phyloP scores from a whole-genome alignment of 2,329 filamentous ascomycete genomes.

The Colletotrichum sp. region DNA sequence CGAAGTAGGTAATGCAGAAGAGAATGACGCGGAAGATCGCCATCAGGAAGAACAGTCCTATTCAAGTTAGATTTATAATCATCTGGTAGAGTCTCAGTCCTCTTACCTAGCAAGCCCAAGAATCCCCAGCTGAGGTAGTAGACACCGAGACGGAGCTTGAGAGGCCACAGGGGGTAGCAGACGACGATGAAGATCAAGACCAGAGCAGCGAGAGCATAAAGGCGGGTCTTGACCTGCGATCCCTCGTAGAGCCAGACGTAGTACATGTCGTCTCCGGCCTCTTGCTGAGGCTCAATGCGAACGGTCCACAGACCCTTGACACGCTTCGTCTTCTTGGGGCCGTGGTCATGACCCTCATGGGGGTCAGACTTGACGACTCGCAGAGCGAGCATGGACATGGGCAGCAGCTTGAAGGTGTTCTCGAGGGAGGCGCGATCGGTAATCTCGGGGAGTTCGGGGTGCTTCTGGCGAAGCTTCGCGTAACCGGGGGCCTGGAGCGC shows the following conservation, averaged over 20 bases:
- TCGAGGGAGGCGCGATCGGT: slow-evolving; percentile 88
- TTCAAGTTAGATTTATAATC: slow-evolving; percentile 26
- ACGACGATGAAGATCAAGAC: slow-evolving; percentile 86
- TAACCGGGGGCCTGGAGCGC: slow-evolving; percentile 90
- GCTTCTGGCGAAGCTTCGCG: slow-evolving; percentile 87
- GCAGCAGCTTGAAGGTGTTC: slow-evolving; percentile 93
- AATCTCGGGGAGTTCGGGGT: slow-evolving; percentile 85
- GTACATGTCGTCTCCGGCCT: slow-evolving; percentile 84
- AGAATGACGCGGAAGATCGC: slow-evolving; percentile 95
- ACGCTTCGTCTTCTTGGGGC: slow-evolving; percentile 78
- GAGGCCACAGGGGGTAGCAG: slow-evolving; percentile 95
- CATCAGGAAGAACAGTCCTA: slow-evolving; percentile 97
- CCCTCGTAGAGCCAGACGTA: slow-evolving; percentile 98
- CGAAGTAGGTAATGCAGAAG: slow-evolving; percentile 91
- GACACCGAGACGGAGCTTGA: slow-evolving; percentile 87
- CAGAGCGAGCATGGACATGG: slow-evolving; percentile 90
- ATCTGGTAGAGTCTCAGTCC: background rate
- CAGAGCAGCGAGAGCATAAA: slow-evolving; percentile 86
- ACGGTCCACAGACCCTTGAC: slow-evolving; percentile 97
- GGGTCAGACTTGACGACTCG: slow-evolving; percentile 85
- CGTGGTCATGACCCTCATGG: slow-evolving; percentile 75
- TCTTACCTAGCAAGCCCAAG: slow-evolving; percentile 76
- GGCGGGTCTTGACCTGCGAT: slow-evolving; percentile 89
- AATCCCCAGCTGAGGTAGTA: slow-evolving; percentile 98
- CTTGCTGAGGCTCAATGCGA: slow-evolving; percentile 94